phyloP scores from a whole-genome alignment of 345 rosid species.

The Gossypium rotundifolium region DNA sequence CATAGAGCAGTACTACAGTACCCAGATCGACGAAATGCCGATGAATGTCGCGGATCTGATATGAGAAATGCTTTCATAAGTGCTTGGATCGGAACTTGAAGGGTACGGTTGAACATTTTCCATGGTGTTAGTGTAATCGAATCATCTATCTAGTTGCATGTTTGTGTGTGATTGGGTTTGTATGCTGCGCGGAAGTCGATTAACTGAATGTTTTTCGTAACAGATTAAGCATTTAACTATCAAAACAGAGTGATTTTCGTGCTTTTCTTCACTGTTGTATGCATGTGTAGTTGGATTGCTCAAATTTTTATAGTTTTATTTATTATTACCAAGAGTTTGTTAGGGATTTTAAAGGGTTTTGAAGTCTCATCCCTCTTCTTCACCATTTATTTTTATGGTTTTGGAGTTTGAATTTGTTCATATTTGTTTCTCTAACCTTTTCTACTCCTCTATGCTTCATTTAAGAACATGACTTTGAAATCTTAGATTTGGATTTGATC shows the following conservation, averaged over 20 bases:
- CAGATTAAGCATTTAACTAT: not conserved
- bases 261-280: not conserved
- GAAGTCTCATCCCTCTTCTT: not conserved
- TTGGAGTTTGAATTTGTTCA: not conserved
- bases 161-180: not conserved
- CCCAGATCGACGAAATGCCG: constrained; percentile 95
- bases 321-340: not conserved
- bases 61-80: not conserved
- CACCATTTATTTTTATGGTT: not conserved
- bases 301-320: not conserved
- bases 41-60: constrained; percentile 83
- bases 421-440: not conserved
- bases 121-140: not conserved
- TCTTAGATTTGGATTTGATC: no score
- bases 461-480: no score
- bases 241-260: not conserved
- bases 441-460: no score
- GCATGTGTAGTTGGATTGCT: not conserved
- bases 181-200: not conserved
- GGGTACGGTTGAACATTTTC: not conserved
- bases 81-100: not conserved
- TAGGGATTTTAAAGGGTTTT: not conserved
- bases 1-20: constrained; percentile 86
- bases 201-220: not conserved
- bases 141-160: not conserved